A percentile compares a stretch with the other conserved stretches of the same genome.
phyloP scores from a whole-genome alignment of 306 rosid genomes.

The Canavalia ensiformis region DNA sequence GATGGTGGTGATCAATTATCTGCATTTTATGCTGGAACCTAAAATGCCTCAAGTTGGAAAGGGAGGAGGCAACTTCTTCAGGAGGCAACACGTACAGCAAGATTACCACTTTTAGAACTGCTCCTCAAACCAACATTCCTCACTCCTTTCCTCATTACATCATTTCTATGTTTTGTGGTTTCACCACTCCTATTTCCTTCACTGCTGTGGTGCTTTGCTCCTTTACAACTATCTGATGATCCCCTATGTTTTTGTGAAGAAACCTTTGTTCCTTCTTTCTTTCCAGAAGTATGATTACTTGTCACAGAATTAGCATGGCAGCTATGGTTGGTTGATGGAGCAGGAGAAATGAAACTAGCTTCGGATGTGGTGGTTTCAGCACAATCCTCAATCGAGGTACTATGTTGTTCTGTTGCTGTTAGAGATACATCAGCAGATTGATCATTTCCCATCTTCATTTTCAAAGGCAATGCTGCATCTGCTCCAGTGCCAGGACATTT shows the following conservation, averaged over 20 bases:
- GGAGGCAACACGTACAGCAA: conserved; percentile 64
- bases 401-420: conserved; percentile 21
- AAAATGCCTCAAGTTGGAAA: not conserved
- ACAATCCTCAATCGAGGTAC: conserved; percentile 40
- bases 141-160: conserved; percentile 42
- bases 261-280: conserved; percentile 52
- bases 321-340: conserved; percentile 42
- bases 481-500: conserved; percentile 47
- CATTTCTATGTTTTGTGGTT: conserved; percentile 48
- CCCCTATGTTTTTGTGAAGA: conserved; percentile 41
- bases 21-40: conserved; percentile 31
- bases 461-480: conserved; percentile 42
- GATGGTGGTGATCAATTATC: not conserved
- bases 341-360: conserved; percentile 47
- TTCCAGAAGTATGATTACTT: conserved; percentile 32
- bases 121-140: conserved; percentile 50
- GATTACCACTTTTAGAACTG: conserved; percentile 57
- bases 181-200: conserved; percentile 51
- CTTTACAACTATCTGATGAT: conserved; percentile 47
- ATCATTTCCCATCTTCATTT: conserved; percentile 52
- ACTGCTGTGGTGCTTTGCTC: conserved; percentile 40
- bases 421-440: conserved; percentile 40
- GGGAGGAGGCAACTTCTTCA: conserved; percentile 44
- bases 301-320: conserved; percentile 27
- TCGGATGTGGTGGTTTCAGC: conserved; percentile 17